Evolutionary conservation across 352 stramenopile genomes (phyloP).

Genomic region (Pythium aristosporum): DNA sequence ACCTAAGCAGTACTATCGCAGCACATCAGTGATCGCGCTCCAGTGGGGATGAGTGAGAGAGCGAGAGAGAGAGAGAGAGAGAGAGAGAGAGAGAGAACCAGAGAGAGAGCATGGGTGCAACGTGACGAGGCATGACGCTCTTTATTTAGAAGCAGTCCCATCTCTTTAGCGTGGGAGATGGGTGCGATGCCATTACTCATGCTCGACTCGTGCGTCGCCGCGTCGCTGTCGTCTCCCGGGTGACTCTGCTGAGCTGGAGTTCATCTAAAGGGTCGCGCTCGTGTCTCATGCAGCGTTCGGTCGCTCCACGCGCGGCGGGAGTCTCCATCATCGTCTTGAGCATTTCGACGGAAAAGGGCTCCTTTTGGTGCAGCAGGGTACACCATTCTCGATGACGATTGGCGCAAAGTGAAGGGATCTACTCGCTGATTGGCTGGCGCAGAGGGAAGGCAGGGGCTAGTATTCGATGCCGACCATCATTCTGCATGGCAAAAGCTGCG

Average conservation of each 20-base stretch:
- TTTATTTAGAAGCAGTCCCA: conserved; percentile 23
- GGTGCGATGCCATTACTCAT: conserved; percentile 16
- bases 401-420: conserved; percentile 4
- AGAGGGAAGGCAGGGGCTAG: not conserved
- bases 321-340: not conserved
- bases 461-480: conserved; percentile 14
- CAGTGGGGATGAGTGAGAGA: not conserved
- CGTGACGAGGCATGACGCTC: conserved; percentile 18
- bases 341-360: conserved; percentile 1
- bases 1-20: conserved; percentile 1
- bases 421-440: not conserved
- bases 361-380: not conserved
- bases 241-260: not conserved
- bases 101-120: conserved; percentile 9
- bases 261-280: not conserved
- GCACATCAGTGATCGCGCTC: not conserved
- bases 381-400: not conserved
- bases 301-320: not conserved
- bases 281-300: conserved; percentile 3
- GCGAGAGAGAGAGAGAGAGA: not conserved
- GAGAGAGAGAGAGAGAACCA: not conserved
- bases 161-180: conserved; percentile 17
- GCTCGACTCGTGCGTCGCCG: conserved; percentile 1
- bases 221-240: conserved; percentile 8
- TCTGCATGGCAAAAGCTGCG: conserved; percentile 11